Evolutionary conservation across 371 early-diverging fungal species (phyloP).

Genomic region (Mortierella sp.): DNA sequence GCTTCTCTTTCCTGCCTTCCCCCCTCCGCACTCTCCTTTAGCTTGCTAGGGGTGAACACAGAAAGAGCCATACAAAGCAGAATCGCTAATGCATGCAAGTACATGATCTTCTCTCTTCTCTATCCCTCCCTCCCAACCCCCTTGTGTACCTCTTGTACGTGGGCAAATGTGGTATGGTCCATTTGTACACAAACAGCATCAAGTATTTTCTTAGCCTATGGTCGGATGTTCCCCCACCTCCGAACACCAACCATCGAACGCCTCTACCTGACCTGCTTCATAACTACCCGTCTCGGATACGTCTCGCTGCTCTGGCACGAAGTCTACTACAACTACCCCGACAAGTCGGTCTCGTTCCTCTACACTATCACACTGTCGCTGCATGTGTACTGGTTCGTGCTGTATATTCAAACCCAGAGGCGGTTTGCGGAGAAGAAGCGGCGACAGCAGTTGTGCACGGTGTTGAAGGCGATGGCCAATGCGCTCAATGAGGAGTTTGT

Average conservation of each 20-base stretch:
- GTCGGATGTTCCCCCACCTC: constrained; percentile 52
- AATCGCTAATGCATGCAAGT: constrained; percentile 6
- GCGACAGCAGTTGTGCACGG: constrained; percentile 22
- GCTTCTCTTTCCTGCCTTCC: neutral
- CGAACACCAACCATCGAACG: constrained; percentile 36
- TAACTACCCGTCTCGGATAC: constrained; percentile 38
- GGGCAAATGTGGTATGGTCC: neutral
- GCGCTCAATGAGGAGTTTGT: constrained; percentile 18
- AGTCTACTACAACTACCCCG: constrained; percentile 50
- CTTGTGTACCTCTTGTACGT: constrained; percentile 7
- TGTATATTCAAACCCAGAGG: constrained; percentile 41
- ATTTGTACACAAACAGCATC: constrained; percentile 24
- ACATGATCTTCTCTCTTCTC: neutral
- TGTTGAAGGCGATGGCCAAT: constrained; percentile 17
- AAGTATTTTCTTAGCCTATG: constrained; percentile 49
- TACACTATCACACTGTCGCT: constrained; percentile 47
- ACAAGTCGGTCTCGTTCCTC: constrained; percentile 50
- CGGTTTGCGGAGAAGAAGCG: constrained; percentile 31
- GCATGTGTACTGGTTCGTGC: constrained; percentile 53
- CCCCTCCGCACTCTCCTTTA: neutral
- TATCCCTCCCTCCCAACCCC: neutral
- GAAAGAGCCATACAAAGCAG: neutral
- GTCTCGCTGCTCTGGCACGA: constrained; percentile 55
- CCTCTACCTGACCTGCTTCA: constrained; percentile 35
- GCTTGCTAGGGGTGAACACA: neutral